Conservation (phyloP, 768 basidiomycete species). For the Coprinopsis sp. region DNA sequence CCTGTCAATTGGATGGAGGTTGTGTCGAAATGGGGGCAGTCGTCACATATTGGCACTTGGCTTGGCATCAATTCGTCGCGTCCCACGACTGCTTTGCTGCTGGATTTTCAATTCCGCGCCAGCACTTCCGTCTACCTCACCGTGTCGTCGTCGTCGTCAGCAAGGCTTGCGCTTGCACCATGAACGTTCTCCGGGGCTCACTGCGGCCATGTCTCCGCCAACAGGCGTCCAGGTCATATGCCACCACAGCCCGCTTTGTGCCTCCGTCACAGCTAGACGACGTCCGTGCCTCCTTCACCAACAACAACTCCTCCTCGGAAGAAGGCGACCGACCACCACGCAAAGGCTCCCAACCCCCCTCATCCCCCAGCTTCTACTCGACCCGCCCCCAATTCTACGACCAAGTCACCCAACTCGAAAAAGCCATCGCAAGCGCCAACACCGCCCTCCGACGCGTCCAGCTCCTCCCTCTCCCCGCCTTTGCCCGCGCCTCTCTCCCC, state of each 20-base stretch:
- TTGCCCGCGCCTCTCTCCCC: slow-evolving; percentile 55
- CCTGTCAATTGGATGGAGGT: no score
- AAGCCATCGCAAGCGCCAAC: slow-evolving; percentile 55
- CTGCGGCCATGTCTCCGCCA: not conserved
- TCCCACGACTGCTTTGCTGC: no score
- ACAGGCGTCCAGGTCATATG: slow-evolving; percentile 4
- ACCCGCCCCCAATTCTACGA: slow-evolving; percentile 73
- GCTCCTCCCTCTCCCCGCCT: slow-evolving; percentile 75
- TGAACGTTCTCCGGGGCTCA: slow-evolving; percentile 23
- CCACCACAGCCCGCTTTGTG: slow-evolving; percentile 3
- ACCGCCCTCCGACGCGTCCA: slow-evolving; percentile 55
- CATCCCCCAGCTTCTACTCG: slow-evolving; percentile 81
- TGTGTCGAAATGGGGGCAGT: not conserved
- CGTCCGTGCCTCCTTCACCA: slow-evolving; percentile 3
- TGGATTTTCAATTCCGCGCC: not conserved
- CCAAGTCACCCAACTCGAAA: slow-evolving; percentile 60
- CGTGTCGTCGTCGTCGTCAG: not conserved
- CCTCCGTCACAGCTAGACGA: slow-evolving; percentile 13
- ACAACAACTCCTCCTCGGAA: not conserved
- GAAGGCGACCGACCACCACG: not conserved
- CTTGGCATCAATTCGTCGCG: no score
- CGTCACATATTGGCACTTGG: not conserved
- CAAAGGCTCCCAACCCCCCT: slow-evolving; percentile 34
- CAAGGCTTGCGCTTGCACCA: slow-evolving; percentile 5
- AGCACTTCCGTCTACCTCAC: not conserved